Evolutionary conservation across 129 eudicot species (phyloP).

Genomic region (Artemisia tridentata): DNA sequence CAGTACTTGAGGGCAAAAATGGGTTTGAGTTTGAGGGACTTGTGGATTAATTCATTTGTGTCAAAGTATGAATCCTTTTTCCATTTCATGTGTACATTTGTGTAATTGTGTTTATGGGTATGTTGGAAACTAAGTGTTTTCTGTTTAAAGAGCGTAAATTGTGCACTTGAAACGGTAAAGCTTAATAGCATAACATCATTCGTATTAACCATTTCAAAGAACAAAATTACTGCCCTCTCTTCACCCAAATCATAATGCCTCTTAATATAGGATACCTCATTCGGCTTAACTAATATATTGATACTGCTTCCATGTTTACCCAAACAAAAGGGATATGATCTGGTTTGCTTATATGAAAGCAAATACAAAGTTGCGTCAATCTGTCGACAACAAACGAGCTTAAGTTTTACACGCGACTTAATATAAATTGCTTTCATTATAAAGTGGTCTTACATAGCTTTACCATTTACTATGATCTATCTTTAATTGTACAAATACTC

Average conservation of each 20-base stretch:
- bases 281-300: too few species aligned
- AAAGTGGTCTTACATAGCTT: too few species aligned
- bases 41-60: constrained; percentile 58
- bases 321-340: constrained; percentile 23
- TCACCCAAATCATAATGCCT: too few species aligned
- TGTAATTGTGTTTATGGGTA: constrained; percentile 38
- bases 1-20: constrained; percentile 61
- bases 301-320: background rate
- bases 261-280: too few species aligned
- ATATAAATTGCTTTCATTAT: too few species aligned
- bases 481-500: too few species aligned
- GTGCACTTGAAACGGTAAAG: too few species aligned
- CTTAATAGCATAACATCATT: too few species aligned
- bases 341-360: constrained; percentile 22
- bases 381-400: background rate
- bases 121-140: constrained; percentile 16
- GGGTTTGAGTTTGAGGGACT: constrained; percentile 60
- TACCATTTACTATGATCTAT: too few species aligned
- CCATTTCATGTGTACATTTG: constrained; percentile 77
- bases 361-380: constrained; percentile 21
- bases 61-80: constrained; percentile 68
- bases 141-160: constrained; percentile 14
- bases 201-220: too few species aligned
- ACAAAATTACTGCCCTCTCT: too few species aligned
- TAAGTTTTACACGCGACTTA: background rate